Conservation (phyloP, 2,329 filamentous ascomycete species). For the Colletotrichum sp. region DNA sequence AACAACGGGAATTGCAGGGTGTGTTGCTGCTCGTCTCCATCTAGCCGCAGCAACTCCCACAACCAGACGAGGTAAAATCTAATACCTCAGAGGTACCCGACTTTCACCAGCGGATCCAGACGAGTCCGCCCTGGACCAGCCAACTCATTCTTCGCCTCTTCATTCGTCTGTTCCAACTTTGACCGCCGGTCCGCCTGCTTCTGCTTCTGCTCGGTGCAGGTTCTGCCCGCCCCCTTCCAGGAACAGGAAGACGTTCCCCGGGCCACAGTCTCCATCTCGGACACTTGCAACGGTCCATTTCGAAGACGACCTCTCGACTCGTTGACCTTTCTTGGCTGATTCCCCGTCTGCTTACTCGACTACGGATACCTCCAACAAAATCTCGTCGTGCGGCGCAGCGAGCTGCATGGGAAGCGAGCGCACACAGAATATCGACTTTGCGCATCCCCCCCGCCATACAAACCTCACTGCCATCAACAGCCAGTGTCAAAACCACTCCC, state of each 20-base stretch:
- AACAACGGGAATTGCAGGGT: not conserved
- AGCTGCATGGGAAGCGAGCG: conserved; percentile 9
- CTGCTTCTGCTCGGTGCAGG: not conserved
- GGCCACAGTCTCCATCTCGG: not conserved
- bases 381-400: not conserved
- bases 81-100: not conserved
- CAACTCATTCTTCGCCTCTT: not conserved
- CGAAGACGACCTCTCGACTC: not conserved
- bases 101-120: not conserved
- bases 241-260: not conserved
- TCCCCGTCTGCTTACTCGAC: not conserved
- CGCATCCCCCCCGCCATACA: not conserved
- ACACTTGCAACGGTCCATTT: not conserved
- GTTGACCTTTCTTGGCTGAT: not conserved
- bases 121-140: not conserved
- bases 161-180: not conserved
- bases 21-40: not conserved
- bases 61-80: not conserved
- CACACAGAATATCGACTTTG: not conserved
- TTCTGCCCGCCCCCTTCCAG: not conserved
- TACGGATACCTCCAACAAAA: not conserved
- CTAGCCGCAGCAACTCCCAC: not conserved
- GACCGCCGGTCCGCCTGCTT: conserved; percentile 6
- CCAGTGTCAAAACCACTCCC: not conserved
- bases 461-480: not conserved